Evolutionary conservation across 1,284 basidiomycete species (phyloP), one percentile per base, ranked within the genome.

Genomic region (Fistulinella cinereoalba): DNA sequence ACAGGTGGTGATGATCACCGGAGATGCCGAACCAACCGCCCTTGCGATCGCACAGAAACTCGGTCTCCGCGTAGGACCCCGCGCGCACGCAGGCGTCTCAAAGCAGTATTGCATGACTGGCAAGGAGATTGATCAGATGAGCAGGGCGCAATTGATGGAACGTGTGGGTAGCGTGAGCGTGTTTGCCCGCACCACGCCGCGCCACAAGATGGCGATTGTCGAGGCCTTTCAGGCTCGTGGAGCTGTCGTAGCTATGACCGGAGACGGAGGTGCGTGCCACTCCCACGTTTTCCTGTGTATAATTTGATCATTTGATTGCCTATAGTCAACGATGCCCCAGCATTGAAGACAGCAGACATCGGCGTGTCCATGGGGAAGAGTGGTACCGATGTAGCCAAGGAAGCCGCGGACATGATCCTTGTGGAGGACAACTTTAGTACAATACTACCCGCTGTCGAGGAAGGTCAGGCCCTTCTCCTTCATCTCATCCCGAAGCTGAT

Each of bases 371-470:
- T 99, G 95, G 96, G 96, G 47, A 91, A 88, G 68, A 89, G 88
- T 49, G 96, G 95, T 4, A 98, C 96, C 4, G 96, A 99, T 62
- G 96, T 99, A 7, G 95, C 96, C 22, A 98, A 98, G 70, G 95
- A 98, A 71, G 95, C 96, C 3, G 94, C 95, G 4, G 93, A 98
- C 68, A 85, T 97, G 54, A 97, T 99, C 56, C 80, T 99, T 15
- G 95, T 97, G 31, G 94, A 98, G 64, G 96, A 99, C 68, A 96
- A 97, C 69, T 98, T 98, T 66, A 88, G 83, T 46, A 97, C 95
- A 1, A 92, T 98, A 52, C 70, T 97, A 18, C 88, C 92, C 8
- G 96, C 95, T 1, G 84, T 98, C 37, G 95, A 98, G 71, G 96
- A 99, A 75, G 96, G 91, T 85, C 41, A 6, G 15, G 16, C 38